Percentiles rank a stretch among this genome's conserved stretches.
These are phyloP conservation scores for Lachnellula hyalina DNA, from an alignment of 2,329 filamentous ascomycete genomes.

Conservation along the genomic window DNA sequence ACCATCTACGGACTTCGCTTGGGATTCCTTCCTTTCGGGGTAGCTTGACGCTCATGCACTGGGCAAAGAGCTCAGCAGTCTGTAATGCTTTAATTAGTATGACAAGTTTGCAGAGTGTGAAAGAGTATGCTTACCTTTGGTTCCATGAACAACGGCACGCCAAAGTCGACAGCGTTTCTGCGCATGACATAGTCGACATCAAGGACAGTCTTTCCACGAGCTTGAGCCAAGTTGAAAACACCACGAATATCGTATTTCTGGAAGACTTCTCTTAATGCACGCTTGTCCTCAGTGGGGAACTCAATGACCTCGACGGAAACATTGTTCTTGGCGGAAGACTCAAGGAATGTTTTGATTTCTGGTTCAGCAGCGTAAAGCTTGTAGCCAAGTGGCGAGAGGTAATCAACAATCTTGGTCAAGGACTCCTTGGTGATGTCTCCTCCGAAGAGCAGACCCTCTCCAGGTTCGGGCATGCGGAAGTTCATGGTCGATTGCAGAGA, in stretches of 20 bases:
- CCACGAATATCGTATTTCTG: slow-evolving; percentile 94
- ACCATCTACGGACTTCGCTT: slow-evolving; percentile 87
- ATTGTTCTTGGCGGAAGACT: slow-evolving; percentile 61
- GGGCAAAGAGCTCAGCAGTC: slow-evolving; percentile 93
- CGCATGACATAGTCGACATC: slow-evolving; percentile 99
- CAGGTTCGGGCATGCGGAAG: slow-evolving; percentile 92
- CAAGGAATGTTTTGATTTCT: slow-evolving; percentile 77
- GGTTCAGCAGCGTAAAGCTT: slow-evolving; percentile 84
- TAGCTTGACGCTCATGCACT: slow-evolving; percentile 96
- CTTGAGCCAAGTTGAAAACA: slow-evolving; percentile 88
- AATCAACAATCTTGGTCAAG: slow-evolving; percentile 77
- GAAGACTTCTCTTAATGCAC: slow-evolving; percentile 89
- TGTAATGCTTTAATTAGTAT: slow-evolving; percentile 38
- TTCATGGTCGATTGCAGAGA: slow-evolving; percentile 98
- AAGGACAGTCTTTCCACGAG: slow-evolving; percentile 72
- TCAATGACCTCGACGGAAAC: slow-evolving; percentile 84
- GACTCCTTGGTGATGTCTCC: slow-evolving; percentile 68
- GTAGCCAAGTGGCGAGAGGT: slow-evolving; percentile 84
- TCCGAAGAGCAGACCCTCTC: slow-evolving; percentile 91
- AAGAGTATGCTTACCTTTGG: slow-evolving; percentile 65
- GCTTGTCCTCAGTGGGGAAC: slow-evolving; percentile 95
- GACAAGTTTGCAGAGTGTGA: neutral
- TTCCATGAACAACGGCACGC: slow-evolving; percentile 97
- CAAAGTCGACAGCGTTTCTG: slow-evolving; percentile 96
- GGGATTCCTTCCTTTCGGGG: slow-evolving; percentile 85